Evolutionary conservation across 345 rosid genomes (phyloP).

Genomic region (Dimocarpus longan): DNA sequence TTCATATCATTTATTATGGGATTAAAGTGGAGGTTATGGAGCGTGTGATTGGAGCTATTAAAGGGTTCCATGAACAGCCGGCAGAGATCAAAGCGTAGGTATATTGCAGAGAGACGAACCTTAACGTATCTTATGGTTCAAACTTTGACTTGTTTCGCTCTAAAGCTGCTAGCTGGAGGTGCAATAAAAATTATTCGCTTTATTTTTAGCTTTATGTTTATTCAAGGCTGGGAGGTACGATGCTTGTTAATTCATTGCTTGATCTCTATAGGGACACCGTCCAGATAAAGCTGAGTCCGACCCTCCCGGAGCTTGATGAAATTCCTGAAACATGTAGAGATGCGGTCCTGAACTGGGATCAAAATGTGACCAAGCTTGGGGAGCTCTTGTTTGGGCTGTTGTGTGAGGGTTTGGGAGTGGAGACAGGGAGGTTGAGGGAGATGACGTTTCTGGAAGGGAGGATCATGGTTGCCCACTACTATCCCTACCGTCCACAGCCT

Average conservation of each 20-base stretch:
- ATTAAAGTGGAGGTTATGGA: not conserved
- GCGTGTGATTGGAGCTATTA: not conserved
- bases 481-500: slow-evolving; percentile 60
- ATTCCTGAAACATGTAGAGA: slow-evolving; percentile 52
- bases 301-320: slow-evolving; percentile 16
- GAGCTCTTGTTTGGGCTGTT: slow-evolving; percentile 44
- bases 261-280: slow-evolving; percentile 49
- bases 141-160: not conserved
- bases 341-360: slow-evolving; percentile 46
- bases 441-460: slow-evolving; percentile 40
- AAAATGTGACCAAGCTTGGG: slow-evolving; percentile 30
- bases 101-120: not conserved
- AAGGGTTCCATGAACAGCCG: too few species aligned
- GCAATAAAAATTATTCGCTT: too few species aligned
- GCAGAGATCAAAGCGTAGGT: not conserved
- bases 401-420: slow-evolving; percentile 54
- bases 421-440: slow-evolving; percentile 33
- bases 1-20: not conserved
- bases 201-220: too few species aligned
- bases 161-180: not conserved
- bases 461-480: slow-evolving; percentile 50
- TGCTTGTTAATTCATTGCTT: not conserved
- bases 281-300: slow-evolving; percentile 38
- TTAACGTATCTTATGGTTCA: too few species aligned
- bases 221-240: too few species aligned